These are phyloP conservation scores for Alternaria atra DNA, from an alignment of 2,329 filamentous ascomycete genomes.

Conservation along the genomic window DNA sequence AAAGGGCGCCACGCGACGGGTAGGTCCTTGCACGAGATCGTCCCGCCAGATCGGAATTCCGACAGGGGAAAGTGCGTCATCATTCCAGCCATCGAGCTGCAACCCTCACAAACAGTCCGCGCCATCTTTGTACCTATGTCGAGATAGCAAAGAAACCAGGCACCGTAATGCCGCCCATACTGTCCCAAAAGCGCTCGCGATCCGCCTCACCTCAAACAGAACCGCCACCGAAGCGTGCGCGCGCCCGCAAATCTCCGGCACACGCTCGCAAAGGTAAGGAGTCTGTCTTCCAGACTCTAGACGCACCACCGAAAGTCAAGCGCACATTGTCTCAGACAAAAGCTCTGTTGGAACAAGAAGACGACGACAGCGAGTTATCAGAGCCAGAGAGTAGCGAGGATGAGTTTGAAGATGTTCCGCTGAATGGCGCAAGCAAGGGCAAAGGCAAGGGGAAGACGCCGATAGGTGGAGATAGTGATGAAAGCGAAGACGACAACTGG, in stretches of 20 bases:
- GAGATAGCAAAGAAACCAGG: constrained; percentile 3
- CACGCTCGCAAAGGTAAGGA: constrained; percentile 44
- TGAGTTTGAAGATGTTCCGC: constrained; percentile 60
- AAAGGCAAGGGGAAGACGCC: constrained; percentile 55
- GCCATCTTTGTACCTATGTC: constrained; percentile 1
- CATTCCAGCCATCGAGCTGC: constrained; percentile 21
- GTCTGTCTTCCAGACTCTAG: constrained; percentile 56
- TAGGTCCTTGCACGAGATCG: constrained; percentile 26
- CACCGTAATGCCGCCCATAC: constrained; percentile 69
- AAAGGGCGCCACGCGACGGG: constrained; percentile 23
- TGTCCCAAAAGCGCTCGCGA: constrained; percentile 72
- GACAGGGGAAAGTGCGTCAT: constrained; percentile 35
- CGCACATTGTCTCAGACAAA: constrained; percentile 46
- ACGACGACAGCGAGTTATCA: constrained; percentile 52
- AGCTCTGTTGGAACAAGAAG: constrained; percentile 52
- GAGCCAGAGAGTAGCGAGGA: constrained; percentile 54
- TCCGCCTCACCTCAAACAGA: constrained; percentile 56
- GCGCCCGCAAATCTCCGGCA: constrained; percentile 26
- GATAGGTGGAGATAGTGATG: constrained; percentile 44
- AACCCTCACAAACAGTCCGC: not conserved
- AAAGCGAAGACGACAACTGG: constrained; percentile 53
- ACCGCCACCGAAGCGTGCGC: constrained; percentile 38
- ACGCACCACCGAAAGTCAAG: constrained; percentile 50
- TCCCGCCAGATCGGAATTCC: constrained; percentile 28
- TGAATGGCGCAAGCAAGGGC: constrained; percentile 37